Evolutionary conservation across 1,139 yeast genomes (phyloP).

Genomic region (Yamadazyma friedrichii): DNA sequence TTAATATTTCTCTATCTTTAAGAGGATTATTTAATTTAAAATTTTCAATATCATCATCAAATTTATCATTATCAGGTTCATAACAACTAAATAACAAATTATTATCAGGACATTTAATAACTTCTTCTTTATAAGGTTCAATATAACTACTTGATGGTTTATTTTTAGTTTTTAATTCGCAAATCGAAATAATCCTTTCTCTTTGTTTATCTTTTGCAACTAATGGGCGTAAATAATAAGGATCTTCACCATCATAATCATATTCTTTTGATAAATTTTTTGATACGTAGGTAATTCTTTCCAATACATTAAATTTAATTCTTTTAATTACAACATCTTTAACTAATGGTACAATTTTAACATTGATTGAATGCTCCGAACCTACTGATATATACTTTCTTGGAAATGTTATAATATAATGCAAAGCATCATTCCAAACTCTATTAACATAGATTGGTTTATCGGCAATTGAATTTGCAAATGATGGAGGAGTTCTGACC

Average conservation of each 20-base stretch:
- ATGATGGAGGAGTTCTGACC: slow-evolving; percentile 80
- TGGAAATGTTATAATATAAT: slow-evolving; percentile 77
- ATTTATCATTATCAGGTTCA: slow-evolving; percentile 23
- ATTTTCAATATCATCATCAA: slow-evolving; percentile 17
- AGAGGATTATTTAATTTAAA: slow-evolving; percentile 10
- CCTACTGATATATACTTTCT: slow-evolving; percentile 74
- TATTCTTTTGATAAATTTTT: slow-evolving; percentile 53
- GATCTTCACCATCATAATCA: slow-evolving; percentile 55
- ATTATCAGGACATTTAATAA: slow-evolving; percentile 57
- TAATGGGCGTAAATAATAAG: slow-evolving; percentile 24
- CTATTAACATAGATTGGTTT: slow-evolving; percentile 82
- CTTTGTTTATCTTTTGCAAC: slow-evolving; percentile 29
- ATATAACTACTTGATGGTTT: slow-evolving; percentile 31
- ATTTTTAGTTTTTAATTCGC: slow-evolving; percentile 60
- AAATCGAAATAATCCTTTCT: slow-evolving; percentile 55
- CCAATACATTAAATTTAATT: slow-evolving; percentile 69
- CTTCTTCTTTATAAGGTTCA: slow-evolving; percentile 61
- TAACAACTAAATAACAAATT: slow-evolving; percentile 61
- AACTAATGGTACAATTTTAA: slow-evolving; percentile 72
- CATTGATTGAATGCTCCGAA: slow-evolving; percentile 55
- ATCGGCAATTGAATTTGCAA: slow-evolving; percentile 68
- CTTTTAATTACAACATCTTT: slow-evolving; percentile 69
- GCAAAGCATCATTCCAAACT: slow-evolving; percentile 77
- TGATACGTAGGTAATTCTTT: slow-evolving; percentile 67
- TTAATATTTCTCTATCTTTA: not conserved